Percentiles rank a stretch among this genome's conserved stretches.
Conservation (phyloP, 2,329 filamentous ascomycete species). For the Trichoderma oligosporum region DNA sequence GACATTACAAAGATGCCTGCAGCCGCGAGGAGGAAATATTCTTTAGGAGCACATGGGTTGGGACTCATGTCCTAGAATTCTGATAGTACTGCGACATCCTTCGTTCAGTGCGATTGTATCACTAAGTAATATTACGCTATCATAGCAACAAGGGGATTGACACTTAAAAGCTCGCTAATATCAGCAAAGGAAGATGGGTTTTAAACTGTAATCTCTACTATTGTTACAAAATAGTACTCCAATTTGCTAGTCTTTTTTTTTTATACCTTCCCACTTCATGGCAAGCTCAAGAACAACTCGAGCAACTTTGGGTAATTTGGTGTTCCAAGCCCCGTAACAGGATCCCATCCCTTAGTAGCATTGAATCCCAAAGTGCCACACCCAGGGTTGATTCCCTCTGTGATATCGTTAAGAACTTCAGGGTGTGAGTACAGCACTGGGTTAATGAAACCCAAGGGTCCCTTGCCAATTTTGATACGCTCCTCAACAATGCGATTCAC, state of each 20-base stretch:
- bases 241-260: too few relatives aligned
- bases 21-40: neutral
- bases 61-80: neutral
- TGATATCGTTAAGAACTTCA: slow-evolving; percentile 11
- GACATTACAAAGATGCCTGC: slow-evolving; percentile 13
- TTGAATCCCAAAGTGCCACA: slow-evolving; percentile 32
- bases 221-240: too few relatives aligned
- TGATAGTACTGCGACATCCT: too few relatives aligned
- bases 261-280: too few relatives aligned
- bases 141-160: too few relatives aligned
- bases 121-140: too few relatives aligned
- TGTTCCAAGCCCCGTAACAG: slow-evolving; percentile 18
- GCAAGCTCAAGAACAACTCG: slow-evolving; percentile 13
- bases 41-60: neutral
- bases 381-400: slow-evolving; percentile 27
- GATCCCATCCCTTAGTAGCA: slow-evolving; percentile 22
- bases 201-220: too few relatives aligned
- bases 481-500: slow-evolving; percentile 24
- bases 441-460: slow-evolving; percentile 35
- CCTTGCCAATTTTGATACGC: slow-evolving; percentile 32
- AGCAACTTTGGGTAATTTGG: slow-evolving; percentile 19
- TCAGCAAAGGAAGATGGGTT: too few relatives aligned
- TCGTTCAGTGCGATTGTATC: too few relatives aligned
- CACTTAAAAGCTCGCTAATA: too few relatives aligned
- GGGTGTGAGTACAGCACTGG: slow-evolving; percentile 12